Evolutionary conservation across 2,329 filamentous ascomycete genomes (phyloP).

Genomic region (Xylaria sp.): DNA sequence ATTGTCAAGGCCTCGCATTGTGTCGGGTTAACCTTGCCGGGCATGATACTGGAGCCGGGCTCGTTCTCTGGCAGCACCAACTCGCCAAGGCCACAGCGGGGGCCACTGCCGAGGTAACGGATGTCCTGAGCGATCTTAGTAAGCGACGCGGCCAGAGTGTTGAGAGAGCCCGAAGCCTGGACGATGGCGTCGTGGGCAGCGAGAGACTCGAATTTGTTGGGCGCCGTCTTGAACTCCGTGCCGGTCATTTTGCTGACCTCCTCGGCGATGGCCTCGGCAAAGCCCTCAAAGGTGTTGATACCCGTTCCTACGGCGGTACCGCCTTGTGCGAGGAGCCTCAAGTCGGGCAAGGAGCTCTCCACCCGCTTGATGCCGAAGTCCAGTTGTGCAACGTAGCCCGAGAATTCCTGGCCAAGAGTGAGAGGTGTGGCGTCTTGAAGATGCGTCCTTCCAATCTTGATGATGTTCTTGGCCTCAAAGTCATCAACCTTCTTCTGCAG

Average conservation of each 20-base stretch:
- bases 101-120: conserved; percentile 94
- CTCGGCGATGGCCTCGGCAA: conserved; percentile 90
- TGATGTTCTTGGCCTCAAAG: conserved; percentile 87
- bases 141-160: conserved; percentile 89
- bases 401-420: conserved; percentile 97
- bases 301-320: conserved; percentile 97
- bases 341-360: conserved; percentile 82
- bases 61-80: conserved; percentile 96
- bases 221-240: conserved; percentile 92
- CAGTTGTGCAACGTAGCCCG: conserved; percentile 94
- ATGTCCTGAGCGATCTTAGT: conserved; percentile 99
- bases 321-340: conserved; percentile 90
- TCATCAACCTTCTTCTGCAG: conserved; percentile 89
- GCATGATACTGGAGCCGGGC: conserved; percentile 98
- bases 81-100: conserved; percentile 94
- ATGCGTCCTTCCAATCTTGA: conserved; percentile 99
- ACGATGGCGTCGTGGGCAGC: conserved; percentile 96
- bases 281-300: conserved; percentile 96
- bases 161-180: conserved; percentile 91
- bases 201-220: conserved; percentile 98
- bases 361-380: conserved; percentile 91
- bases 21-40: conserved; percentile 98
- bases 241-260: conserved; percentile 95
- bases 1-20: conserved; percentile 98
- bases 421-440: conserved; percentile 96